Evolutionary conservation across 768 basidiomycete species (phyloP), one percentile per base, ranked within the genome.

Genomic region (Leccinellum albellum): DNA sequence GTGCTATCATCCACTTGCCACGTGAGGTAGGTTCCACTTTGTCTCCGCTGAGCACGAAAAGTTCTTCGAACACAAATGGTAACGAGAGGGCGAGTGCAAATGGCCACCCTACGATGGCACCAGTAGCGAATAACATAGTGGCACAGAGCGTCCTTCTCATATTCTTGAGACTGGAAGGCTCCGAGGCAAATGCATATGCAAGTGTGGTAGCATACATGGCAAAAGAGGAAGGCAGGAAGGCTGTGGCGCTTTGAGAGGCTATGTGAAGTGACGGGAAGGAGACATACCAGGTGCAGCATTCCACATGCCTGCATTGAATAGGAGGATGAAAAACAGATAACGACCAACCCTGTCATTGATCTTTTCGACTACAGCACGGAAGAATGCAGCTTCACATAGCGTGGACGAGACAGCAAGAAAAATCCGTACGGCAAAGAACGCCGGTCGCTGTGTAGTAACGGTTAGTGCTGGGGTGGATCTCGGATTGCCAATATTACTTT

Each of bases 241-340:
- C 92, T 97, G 60, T 32, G 40, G 32, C 15, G 49, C 50, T 40
- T 62, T 64, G 14, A 63, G 67, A 57, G 17, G 58, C 59, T 26
- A 44, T 33, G 23, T 13, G 42, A 50, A 17, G 14, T 9, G 31
- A 49, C 23, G 42, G 37, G 23, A 20, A 40, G 40, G 24, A 51
- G 15, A 46, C 24, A 28, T 74, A 94, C 95, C 86, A 49, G 89
- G 78, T 50, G 94, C 81, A 4, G 96, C 89, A 63, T 85, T 91
- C 92, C 92, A 99, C 91, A 98, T 94, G 51, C 94, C 97, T 15
- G 95, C 86, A 65, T 86, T 94, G 66, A 87, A 84, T 40, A 91
- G 70, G 60, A 94, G 75, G 73, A 91, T 84, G 75, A 97, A 91
- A 69, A 98, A 84, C 53, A 92, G 77, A 72, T 99, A 99, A n/a